Conservation (phyloP, 192 early-diverging fungal species). For the Coemansia sp. region DNA sequence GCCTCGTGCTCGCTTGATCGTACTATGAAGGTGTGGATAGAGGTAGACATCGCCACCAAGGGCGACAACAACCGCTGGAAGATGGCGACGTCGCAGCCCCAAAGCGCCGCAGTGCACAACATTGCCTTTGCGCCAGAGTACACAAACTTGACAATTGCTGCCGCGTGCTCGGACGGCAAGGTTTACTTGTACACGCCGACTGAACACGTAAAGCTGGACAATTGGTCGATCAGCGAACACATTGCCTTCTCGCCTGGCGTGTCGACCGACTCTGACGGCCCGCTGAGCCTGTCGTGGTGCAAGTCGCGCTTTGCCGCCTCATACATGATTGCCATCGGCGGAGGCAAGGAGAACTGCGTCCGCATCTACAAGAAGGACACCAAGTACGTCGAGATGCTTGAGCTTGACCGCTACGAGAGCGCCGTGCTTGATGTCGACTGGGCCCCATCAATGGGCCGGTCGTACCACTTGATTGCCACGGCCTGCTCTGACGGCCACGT, state of each 20-base stretch:
- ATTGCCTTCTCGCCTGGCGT: constrained; percentile 61
- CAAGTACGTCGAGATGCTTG: constrained; percentile 51
- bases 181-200: constrained; percentile 88
- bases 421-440: constrained; percentile 59
- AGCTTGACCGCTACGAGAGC: constrained; percentile 57
- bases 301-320: constrained; percentile 74
- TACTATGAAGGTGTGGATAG: constrained; percentile 91
- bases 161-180: constrained; percentile 78
- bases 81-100: constrained; percentile 61
- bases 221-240: constrained; percentile 77
- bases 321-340: constrained; percentile 82
- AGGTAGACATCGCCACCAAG: constrained; percentile 66
- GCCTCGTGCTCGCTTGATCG: constrained; percentile 94
- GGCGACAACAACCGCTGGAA: constrained; percentile 74
- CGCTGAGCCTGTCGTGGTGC: constrained; percentile 87
- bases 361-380: constrained; percentile 57
- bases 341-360: constrained; percentile 79
- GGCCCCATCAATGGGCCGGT: constrained; percentile 61
- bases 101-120: constrained; percentile 80
- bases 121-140: constrained; percentile 91
- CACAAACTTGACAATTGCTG: constrained; percentile 77
- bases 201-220: constrained; percentile 72
- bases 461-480: constrained; percentile 57
- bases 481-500: constrained; percentile 50
- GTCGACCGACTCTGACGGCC: constrained; percentile 76